Evolutionary conservation across 176 grass and related monocot species (phyloP).

Genomic region (Zoysia japonica): DNA sequence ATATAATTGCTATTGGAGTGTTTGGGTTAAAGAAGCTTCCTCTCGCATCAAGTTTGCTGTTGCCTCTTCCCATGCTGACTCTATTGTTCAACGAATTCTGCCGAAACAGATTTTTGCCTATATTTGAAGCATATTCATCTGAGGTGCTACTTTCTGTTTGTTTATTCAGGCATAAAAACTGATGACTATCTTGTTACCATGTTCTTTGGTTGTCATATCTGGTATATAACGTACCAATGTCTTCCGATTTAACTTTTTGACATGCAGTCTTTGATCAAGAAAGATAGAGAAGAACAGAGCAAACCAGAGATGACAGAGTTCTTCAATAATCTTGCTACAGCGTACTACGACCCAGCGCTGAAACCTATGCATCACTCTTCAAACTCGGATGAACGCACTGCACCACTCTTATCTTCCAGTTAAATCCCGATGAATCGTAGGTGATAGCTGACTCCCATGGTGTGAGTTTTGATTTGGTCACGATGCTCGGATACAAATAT

Average conservation of each 20-base stretch:
- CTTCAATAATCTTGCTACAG: conserved; percentile 62
- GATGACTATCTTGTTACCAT: background rate
- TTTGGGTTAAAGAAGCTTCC: conserved; percentile 87
- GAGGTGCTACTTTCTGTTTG: conserved; percentile 54
- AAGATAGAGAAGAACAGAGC: conserved; percentile 75
- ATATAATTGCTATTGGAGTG: conserved; percentile 80
- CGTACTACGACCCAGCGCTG: conserved; percentile 67
- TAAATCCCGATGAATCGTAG: conserved; percentile 35
- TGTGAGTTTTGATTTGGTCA: conserved; percentile 35
- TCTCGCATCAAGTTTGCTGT: conserved; percentile 73
- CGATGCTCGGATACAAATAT: conserved; percentile 14
- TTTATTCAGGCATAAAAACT: background rate
- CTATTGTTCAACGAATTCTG: conserved; percentile 90
- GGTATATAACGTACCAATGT: background rate
- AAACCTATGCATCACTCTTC: conserved; percentile 46
- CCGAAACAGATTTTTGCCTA: conserved; percentile 76
- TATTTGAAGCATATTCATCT: conserved; percentile 75
- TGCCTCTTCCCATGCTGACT: conserved; percentile 73
- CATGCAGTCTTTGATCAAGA: conserved; percentile 83
- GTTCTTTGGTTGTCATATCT: background rate
- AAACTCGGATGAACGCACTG: conserved; percentile 44
- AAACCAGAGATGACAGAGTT: conserved; percentile 71
- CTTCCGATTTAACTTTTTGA: conserved; percentile 10
- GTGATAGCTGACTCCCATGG: background rate
- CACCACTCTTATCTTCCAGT: conserved; percentile 58